Percentiles rank a stretch among this genome's conserved stretches.
Conservation (phyloP, 768 basidiomycete species). For the Mrakia gelida region DNA sequence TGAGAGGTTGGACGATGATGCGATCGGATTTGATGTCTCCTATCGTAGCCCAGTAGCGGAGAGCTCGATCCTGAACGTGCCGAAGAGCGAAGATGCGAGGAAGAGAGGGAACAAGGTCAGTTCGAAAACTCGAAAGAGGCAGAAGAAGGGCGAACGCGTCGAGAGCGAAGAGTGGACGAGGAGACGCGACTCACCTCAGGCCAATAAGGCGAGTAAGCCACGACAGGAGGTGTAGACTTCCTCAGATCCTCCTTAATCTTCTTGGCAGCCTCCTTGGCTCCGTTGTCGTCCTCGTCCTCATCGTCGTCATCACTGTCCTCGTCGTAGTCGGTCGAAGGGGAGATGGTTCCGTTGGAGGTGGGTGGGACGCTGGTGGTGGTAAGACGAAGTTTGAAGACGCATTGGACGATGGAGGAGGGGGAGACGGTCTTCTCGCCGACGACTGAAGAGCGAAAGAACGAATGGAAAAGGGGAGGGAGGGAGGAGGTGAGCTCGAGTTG, state of each 20-base stretch:
- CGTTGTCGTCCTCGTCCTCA: constrained; percentile 36
- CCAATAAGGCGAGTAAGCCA: constrained; percentile 91
- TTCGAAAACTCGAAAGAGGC: background rate
- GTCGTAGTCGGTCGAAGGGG: constrained; percentile 35
- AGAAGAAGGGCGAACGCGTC: background rate
- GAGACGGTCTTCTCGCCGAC: constrained; percentile 84
- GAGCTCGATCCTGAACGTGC: constrained; percentile 17
- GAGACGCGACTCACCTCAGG: constrained; percentile 64
- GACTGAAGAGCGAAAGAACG: constrained; percentile 50
- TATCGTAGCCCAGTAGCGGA: constrained; percentile 64
- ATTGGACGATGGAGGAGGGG: constrained; percentile 80
- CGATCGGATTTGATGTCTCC: constrained; percentile 80
- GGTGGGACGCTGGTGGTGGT: constrained; percentile 51
- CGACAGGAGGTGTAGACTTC: constrained; percentile 40
- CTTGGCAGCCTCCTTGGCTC: constrained; percentile 49
- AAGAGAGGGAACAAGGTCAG: background rate
- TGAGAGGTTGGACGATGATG: constrained; percentile 78
- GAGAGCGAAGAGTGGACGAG: background rate
- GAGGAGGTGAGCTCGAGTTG: background rate
- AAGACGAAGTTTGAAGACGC: constrained; percentile 77
- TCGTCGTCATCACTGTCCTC: constrained; percentile 39
- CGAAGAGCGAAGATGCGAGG: too few species aligned
- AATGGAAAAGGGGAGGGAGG: background rate
- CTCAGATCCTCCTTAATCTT: constrained; percentile 48
- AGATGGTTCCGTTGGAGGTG: constrained; percentile 6